Evolutionary conservation across 2,329 filamentous ascomycete genomes (phyloP).

Genomic region (Trichophyton mentagrophytes): DNA sequence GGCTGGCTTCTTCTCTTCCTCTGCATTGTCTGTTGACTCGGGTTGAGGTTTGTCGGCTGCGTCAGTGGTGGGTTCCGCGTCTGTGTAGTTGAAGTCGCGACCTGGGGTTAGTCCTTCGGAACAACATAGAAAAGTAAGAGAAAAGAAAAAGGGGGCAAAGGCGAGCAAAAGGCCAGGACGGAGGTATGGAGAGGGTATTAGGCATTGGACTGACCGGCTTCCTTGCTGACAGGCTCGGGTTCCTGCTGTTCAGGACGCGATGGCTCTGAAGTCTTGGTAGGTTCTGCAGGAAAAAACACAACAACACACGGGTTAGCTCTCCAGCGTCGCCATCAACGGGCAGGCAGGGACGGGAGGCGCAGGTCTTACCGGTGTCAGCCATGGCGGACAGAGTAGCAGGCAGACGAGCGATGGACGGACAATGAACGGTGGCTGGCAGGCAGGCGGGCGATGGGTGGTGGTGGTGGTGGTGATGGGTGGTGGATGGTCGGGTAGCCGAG

Average conservation of each 20-base stretch:
- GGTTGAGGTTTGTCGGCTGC: conserved; percentile 19
- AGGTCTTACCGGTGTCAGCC: conserved; percentile 28
- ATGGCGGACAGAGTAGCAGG: conserved; percentile 17
- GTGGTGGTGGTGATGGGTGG: background rate
- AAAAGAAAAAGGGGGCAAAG: background rate
- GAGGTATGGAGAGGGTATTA: background rate
- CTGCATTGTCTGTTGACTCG: conserved; percentile 6
- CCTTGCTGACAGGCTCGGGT: conserved; percentile 17
- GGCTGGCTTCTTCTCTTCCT: conserved; percentile 19
- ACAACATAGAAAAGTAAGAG: background rate
- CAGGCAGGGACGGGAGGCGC: conserved; percentile 13
- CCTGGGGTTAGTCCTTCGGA: background rate
- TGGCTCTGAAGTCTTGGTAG: conserved; percentile 13
- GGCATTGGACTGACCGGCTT: conserved; percentile 22
- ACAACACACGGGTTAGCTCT: conserved; percentile 11
- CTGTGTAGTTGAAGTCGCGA: conserved; percentile 6
- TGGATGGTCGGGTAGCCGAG: conserved; percentile 8
- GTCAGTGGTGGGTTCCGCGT: conserved; percentile 15
- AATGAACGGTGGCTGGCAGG: background rate
- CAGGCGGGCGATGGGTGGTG: conserved; percentile 1
- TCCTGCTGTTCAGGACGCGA: conserved; percentile 16
- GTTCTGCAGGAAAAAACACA: conserved; percentile 13
- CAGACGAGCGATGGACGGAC: background rate
- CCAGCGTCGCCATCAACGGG: background rate
- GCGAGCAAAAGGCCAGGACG: background rate